phyloP scores from a whole-genome alignment of 352 stramenopile genomes.

The Phytophthora fragariae region DNA sequence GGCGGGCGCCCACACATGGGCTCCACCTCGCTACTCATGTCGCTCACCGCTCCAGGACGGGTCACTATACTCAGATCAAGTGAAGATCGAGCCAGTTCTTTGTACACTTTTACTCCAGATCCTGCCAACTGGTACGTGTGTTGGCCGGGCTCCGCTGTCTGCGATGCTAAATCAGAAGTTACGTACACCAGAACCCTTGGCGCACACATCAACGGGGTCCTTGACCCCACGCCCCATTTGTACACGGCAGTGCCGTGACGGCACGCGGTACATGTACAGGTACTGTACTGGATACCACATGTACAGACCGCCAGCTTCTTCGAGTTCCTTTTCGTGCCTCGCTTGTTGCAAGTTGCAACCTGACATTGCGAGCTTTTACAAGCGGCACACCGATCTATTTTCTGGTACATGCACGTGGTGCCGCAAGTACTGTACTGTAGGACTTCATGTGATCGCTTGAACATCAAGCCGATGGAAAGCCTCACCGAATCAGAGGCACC shows the following conservation, averaged over 20 bases:
- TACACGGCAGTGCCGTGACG: background rate
- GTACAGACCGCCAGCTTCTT: background rate
- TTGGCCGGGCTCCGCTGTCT: no score
- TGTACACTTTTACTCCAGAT: no score
- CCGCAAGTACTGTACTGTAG: background rate
- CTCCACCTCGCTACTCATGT: no score
- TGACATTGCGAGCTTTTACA: constrained; percentile 1
- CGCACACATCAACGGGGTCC: constrained; percentile 24
- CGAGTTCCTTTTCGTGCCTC: background rate
- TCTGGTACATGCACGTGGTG: background rate
- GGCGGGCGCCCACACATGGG: no score
- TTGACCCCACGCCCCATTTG: constrained; percentile 18
- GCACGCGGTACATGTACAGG: background rate
- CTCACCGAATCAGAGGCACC: background rate
- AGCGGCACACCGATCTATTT: no score
- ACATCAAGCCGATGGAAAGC: constrained; percentile 5
- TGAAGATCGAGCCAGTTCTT: no score
- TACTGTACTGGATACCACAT: no score
- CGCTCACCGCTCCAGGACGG: no score
- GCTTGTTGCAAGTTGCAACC: background rate
- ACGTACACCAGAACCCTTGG: constrained; percentile 5
- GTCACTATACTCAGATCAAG: no score
- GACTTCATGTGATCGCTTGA: background rate
- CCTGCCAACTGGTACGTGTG: no score
- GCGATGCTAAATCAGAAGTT: no score